Base-by-base conservation (phyloP, 2,329 filamentous ascomycete genomes). In the Paracamarosporium sp. region DNA sequence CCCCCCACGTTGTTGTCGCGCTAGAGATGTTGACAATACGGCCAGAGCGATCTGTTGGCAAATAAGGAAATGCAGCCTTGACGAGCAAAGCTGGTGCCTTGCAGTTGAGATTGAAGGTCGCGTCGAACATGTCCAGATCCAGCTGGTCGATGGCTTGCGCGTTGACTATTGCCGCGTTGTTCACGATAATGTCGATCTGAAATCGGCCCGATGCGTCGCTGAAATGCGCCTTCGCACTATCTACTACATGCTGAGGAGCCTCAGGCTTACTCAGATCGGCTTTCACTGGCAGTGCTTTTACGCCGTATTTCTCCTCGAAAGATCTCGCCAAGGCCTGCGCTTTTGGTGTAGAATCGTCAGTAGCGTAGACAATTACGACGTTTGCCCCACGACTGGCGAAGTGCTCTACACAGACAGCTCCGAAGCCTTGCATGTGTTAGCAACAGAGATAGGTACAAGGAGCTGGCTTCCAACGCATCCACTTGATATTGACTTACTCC, bases 121-220 rank as follows among this genome's bases (percentile, higher is more conserved):
- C 35, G 5, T 64, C 58, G 31, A 56, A 63, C 17, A 57, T 35
- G 8, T 36, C 38, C 5, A 61, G 15, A 35, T 61, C 58, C 13
- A 63, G 50, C 8, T 58, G 54, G 4, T 64, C 41, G 33, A 64
- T 56, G 13, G 56, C 55, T 36, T 64, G 62, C 20, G 62, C 62
- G 50, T 64, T 64, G 9, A 64, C 62, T 36, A 47, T 56, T 25
- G 62, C 62, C 9, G 62, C 62, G 74, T 94, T 95, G 83, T 95
- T 94, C 80, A 95, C 79, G 38, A 95, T 79, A 57, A 95, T 91
- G 78, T 94, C 90, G 70, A 95, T 84, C 64, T 87, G 85, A 69
- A 91, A 84, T 40, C 76, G 75, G 53, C 75, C 73, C 56, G 76
- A 78, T 17, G 55, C 40, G 5, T 55, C 48, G 2, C 80, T 69